Evolutionary conservation across 495 filamentous ascomycete species (phyloP).

Genomic region (Geopyxis carbonaria): DNA sequence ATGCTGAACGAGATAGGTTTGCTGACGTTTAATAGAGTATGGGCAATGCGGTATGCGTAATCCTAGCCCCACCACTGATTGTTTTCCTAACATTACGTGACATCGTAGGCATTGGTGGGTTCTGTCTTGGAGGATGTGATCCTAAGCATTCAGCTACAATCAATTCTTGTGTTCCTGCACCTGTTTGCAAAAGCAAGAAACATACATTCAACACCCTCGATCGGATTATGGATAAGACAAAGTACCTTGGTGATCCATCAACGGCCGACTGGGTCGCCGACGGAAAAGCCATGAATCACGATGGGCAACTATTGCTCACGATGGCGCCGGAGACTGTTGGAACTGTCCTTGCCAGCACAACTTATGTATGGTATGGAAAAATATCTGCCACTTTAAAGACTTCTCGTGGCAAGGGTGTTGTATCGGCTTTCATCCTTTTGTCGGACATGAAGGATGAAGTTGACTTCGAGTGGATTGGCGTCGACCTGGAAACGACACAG

Average conservation of each 20-base stretch:
- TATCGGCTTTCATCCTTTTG: constrained; percentile 88
- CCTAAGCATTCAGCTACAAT: constrained; percentile 61
- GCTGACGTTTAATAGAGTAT: constrained; percentile 46
- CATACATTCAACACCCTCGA: constrained; percentile 57
- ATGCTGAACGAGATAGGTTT: background rate
- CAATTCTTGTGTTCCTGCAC: constrained; percentile 72
- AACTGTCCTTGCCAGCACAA: constrained; percentile 72
- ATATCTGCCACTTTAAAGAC: constrained; percentile 76
- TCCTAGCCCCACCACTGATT: background rate
- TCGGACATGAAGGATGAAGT: constrained; percentile 95
- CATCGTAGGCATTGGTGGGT: constrained; percentile 62
- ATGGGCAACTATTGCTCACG: constrained; percentile 53
- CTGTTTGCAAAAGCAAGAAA: constrained; percentile 56
- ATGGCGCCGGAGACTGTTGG: constrained; percentile 68
- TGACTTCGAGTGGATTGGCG: constrained; percentile 86
- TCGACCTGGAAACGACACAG: constrained; percentile 58
- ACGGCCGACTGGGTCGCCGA: constrained; percentile 75
- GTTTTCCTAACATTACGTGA: background rate
- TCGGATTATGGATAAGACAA: constrained; percentile 45
- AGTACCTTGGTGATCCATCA: constrained; percentile 70
- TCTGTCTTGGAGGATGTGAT: constrained; percentile 92
- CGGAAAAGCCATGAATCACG: constrained; percentile 46
- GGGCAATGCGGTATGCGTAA: constrained; percentile 46
- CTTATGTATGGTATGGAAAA: constrained; percentile 95
- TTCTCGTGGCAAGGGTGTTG: constrained; percentile 67